Conservation (phyloP, 768 basidiomycete species). For the Cyclocybe cylindracea region DNA sequence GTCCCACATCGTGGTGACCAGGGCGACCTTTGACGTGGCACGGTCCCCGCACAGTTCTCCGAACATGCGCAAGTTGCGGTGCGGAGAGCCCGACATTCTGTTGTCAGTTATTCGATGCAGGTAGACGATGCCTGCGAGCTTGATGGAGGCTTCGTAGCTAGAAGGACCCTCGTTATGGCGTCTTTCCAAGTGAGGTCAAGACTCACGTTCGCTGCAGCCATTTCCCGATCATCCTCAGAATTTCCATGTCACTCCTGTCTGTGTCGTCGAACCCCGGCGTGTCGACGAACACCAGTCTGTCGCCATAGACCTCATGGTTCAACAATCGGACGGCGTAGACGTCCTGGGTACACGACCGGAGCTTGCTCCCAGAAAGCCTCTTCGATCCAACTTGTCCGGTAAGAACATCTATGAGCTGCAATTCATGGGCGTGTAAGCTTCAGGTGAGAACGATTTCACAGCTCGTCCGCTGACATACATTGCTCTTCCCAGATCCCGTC, state of each 20-base stretch:
- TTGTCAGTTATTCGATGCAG: conserved; percentile 44
- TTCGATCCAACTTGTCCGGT: not conserved
- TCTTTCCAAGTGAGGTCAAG: not conserved
- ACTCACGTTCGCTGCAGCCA: conserved; percentile 8
- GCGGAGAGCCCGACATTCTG: conserved; percentile 40
- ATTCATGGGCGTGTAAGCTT: not conserved
- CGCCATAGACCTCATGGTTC: not conserved
- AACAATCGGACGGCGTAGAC: not conserved
- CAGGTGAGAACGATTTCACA: not conserved
- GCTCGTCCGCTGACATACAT: not conserved
- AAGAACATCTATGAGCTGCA: not conserved
- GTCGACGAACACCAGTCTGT: conserved; percentile 11
- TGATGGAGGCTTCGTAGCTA: not conserved
- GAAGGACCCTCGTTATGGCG: not conserved
- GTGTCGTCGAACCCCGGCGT: conserved; percentile 14
- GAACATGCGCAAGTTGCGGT: conserved; percentile 46
- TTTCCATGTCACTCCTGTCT: conserved; percentile 4
- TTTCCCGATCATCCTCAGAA: conserved; percentile 7
- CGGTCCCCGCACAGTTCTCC: conserved; percentile 45
- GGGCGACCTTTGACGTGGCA: conserved; percentile 43
- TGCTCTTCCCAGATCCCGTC: not conserved
- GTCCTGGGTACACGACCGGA: not conserved
- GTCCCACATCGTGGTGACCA: conserved; percentile 54
- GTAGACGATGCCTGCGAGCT: conserved; percentile 38
- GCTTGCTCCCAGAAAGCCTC: not conserved